Evolutionary conservation across 208 protist species (phyloP).

Genomic region (Leishmania lainsoni): DNA sequence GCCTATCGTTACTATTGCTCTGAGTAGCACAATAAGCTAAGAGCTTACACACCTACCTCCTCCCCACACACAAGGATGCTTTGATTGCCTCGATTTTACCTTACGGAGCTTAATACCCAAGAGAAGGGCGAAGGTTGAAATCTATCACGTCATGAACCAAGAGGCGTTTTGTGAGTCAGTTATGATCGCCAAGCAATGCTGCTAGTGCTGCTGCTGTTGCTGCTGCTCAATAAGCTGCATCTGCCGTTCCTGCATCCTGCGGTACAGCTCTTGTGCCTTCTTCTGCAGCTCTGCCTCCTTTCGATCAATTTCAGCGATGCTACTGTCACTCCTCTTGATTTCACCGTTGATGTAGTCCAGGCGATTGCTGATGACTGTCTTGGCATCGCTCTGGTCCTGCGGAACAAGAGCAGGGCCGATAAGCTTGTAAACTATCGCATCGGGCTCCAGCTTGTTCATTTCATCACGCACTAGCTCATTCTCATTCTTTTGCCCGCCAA

Average conservation of each 20-base stretch:
- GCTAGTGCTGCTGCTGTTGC: conserved; percentile 42
- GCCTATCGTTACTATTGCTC: background rate
- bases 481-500: conserved; percentile 93
- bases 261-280: conserved; percentile 78
- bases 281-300: conserved; percentile 80
- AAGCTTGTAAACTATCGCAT: conserved; percentile 94
- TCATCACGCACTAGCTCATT: conserved; percentile 95
- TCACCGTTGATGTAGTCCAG: conserved; percentile 94
- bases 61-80: background rate
- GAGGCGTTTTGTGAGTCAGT: background rate
- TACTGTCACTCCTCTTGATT: conserved; percentile 80
- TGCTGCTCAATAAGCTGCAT: conserved; percentile 65
- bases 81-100: background rate
- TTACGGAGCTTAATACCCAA: conserved; percentile 2
- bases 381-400: conserved; percentile 92
- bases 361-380: conserved; percentile 88
- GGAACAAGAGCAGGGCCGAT: conserved; percentile 94
- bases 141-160: background rate
- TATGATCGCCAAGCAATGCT: background rate
- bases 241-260: conserved; percentile 85
- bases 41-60: background rate
- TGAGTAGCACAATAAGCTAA: background rate
- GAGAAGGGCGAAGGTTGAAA: conserved; percentile 1
- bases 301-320: conserved; percentile 78
- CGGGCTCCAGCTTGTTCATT: conserved; percentile 89